These are phyloP conservation scores for Rhizoclosmatium sp. DNA, from an alignment of 192 early-diverging fungal genomes.

Conservation along the genomic window DNA sequence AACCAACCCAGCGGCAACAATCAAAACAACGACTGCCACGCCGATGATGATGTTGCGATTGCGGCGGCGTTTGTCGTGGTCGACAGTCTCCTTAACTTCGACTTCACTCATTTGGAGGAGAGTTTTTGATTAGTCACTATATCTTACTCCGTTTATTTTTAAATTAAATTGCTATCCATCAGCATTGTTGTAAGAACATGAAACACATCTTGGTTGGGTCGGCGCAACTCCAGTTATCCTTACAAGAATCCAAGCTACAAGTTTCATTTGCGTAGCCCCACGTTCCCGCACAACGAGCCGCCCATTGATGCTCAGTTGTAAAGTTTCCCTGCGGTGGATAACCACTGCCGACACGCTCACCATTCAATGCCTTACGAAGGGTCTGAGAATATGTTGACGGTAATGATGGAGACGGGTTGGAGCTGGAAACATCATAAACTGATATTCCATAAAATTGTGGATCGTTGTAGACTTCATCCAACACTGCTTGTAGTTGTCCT, in stretches of 20 bases:
- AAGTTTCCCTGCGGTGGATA: conserved; percentile 17
- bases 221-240: background rate
- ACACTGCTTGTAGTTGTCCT: conserved; percentile 16
- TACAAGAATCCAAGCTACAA: background rate
- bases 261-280: conserved; percentile 17
- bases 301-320: background rate
- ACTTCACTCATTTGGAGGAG: background rate
- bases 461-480: conserved; percentile 6
- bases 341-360: conserved; percentile 16
- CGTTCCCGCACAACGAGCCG: conserved; percentile 26
- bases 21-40: conserved; percentile 1
- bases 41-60: background rate
- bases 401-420: background rate
- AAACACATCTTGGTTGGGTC: background rate
- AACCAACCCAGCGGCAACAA: conserved; percentile 11
- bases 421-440: conserved; percentile 30
- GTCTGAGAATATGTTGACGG: conserved; percentile 5
- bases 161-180: background rate
- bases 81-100: background rate
- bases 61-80: background rate
- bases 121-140: background rate
- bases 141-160: background rate
- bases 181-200: background rate
- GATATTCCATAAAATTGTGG: conserved; percentile 12
- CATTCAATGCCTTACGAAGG: conserved; percentile 18